Conservation (phyloP, 805 yeast species). For the Sugiyamaella smithiae region DNA sequence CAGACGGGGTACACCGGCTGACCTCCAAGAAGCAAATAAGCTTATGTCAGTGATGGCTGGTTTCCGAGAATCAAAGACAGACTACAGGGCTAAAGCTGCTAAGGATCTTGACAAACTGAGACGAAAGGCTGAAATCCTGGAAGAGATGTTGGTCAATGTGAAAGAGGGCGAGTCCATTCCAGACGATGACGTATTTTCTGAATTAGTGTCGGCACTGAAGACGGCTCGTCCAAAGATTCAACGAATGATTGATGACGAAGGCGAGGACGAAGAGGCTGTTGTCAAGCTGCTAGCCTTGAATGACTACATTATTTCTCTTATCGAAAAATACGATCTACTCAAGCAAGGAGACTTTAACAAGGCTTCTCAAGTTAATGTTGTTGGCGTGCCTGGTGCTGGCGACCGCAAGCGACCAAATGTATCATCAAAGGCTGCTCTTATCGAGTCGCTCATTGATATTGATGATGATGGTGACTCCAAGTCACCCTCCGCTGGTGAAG, state of each 20-base stretch:
- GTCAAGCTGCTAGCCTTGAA: slow-evolving; percentile 63
- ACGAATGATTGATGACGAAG: slow-evolving; percentile 73
- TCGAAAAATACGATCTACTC: slow-evolving; percentile 63
- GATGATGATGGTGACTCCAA: slow-evolving; percentile 53
- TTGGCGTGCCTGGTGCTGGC: slow-evolving; percentile 39
- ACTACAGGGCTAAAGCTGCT: slow-evolving; percentile 72
- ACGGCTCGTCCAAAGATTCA: slow-evolving; percentile 84
- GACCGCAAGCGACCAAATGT: slow-evolving; percentile 24
- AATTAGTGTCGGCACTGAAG: slow-evolving; percentile 73
- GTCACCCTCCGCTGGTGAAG: slow-evolving; percentile 21
- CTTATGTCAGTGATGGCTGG: slow-evolving; percentile 99
- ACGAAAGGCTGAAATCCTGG: slow-evolving; percentile 80
- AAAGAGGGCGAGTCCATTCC: slow-evolving; percentile 36
- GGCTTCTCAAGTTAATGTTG: slow-evolving; percentile 43
- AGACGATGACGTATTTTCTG: slow-evolving; percentile 69
- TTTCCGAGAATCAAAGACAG: slow-evolving; percentile 74
- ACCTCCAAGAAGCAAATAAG: slow-evolving; percentile 92
- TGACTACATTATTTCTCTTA: slow-evolving; percentile 68
- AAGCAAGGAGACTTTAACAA: slow-evolving; percentile 59
- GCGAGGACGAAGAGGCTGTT: slow-evolving; percentile 60
- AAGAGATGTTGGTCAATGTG: slow-evolving; percentile 68
- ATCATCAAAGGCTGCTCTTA: slow-evolving; percentile 36
- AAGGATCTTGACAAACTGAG: slow-evolving; percentile 81
- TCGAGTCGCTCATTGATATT: slow-evolving; percentile 68
- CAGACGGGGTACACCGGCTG: slow-evolving; percentile 93